phyloP scores from a whole-genome alignment of 1,139 yeast species.

The Pneumocystis carinii region DNA sequence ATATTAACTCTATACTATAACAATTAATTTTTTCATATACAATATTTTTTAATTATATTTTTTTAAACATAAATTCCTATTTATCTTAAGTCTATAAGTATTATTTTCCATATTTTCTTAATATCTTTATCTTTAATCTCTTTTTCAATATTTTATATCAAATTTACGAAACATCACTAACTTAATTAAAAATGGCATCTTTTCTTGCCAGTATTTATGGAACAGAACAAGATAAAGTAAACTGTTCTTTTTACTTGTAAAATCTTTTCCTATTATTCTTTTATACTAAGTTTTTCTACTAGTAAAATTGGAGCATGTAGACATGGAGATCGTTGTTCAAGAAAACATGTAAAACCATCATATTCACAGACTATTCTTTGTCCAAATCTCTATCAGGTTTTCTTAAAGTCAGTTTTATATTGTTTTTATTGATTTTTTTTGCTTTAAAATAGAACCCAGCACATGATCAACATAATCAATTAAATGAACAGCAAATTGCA shows the following conservation, averaged over 20 bases:
- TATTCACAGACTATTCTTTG: conserved; percentile 52
- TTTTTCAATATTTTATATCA: neutral
- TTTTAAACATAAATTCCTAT: too few relatives aligned
- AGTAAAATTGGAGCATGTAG: conserved; percentile 83
- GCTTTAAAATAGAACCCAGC: conserved; percentile 34
- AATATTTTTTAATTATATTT: neutral
- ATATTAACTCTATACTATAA: neutral
- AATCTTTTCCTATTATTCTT: conserved; percentile 2
- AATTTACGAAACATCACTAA: neutral
- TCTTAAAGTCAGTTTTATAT: neutral
- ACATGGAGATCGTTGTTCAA: conserved; percentile 79
- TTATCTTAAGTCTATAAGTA: too few relatives aligned
- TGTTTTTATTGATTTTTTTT: neutral
- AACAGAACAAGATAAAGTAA: conserved; percentile 31
- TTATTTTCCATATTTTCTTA: neutral
- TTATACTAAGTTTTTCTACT: conserved; percentile 39
- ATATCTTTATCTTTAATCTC: neutral
- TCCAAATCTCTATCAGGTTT: conserved; percentile 44
- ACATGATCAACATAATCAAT: conserved; percentile 16
- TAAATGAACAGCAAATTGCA: conserved; percentile 31
- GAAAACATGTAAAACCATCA: conserved; percentile 60
- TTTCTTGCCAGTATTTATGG: conserved; percentile 28
- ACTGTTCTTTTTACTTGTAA: conserved; percentile 11
- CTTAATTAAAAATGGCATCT: conserved; percentile 21
- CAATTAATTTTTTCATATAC: neutral